Conservation (phyloP, 1,139 yeast species). For the Geotrichum aggregatum region DNA sequence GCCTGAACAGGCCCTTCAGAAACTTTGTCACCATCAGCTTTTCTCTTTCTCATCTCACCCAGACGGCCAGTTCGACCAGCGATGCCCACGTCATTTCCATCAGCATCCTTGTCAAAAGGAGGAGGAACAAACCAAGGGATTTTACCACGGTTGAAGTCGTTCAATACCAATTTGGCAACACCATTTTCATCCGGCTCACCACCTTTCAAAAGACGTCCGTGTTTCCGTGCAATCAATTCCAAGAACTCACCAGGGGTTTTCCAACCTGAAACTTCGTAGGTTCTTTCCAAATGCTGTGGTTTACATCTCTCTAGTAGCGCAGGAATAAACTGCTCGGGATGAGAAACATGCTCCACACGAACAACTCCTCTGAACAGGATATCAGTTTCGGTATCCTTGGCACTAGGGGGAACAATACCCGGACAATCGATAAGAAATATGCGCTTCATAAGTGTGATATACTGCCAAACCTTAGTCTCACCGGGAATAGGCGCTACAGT, state of each 20-base stretch:
- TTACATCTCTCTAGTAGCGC: conserved; percentile 82
- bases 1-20: conserved; percentile 17
- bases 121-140: conserved; percentile 98
- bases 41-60: conserved; percentile 30
- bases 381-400: conserved; percentile 87
- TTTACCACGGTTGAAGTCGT: conserved; percentile 94
- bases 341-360: conserved; percentile 90
- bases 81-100: conserved; percentile 19
- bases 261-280: conserved; percentile 95
- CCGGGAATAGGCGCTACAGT: conserved; percentile 98
- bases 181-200: conserved; percentile 97
- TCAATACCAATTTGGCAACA: conserved; percentile 82
- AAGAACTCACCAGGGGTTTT: conserved; percentile 74
- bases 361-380: conserved; percentile 95
- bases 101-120: conserved; percentile 49
- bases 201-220: conserved; percentile 88
- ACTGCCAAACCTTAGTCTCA: conserved; percentile 98
- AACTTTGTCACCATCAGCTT: conserved; percentile 21
- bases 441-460: conserved; percentile 92
- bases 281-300: conserved; percentile 86
- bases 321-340: conserved; percentile 94
- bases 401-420: conserved; percentile 95
- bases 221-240: conserved; percentile 86
- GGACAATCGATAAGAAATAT: conserved; percentile 96
- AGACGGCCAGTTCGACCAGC: conserved; percentile 29